A percentile compares a stretch with the other conserved stretches of the same genome.
These are phyloP conservation scores for Tylopilus cervinicoccineus DNA, from an alignment of 768 basidiomycete species.

Conservation along the genomic window DNA sequence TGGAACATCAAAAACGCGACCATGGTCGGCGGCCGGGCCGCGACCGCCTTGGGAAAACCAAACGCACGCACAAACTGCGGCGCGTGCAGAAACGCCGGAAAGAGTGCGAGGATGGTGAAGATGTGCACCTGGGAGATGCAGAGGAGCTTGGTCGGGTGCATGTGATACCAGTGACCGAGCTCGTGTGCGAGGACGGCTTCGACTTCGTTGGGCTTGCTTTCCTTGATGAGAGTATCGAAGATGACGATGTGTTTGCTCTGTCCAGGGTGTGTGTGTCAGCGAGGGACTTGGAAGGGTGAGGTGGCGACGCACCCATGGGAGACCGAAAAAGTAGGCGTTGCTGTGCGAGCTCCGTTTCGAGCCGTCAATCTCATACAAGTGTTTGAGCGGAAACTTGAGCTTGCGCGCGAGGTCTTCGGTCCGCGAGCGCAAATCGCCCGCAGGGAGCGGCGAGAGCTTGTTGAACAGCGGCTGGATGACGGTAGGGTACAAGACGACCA, in stretches of 20 bases:
- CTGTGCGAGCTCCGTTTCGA: constrained; percentile 93
- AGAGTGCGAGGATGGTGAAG: constrained; percentile 79
- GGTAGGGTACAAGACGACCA: constrained; percentile 80
- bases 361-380: constrained; percentile 96
- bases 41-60: constrained; percentile 65
- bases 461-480: constrained; percentile 97
- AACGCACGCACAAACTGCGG: constrained; percentile 77
- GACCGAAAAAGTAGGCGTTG: constrained; percentile 98
- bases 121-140: constrained; percentile 84
- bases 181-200: constrained; percentile 98
- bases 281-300: neutral
- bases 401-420: constrained; percentile 75
- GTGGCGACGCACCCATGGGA: constrained; percentile 76
- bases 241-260: constrained; percentile 94
- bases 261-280: neutral
- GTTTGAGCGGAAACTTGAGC: constrained; percentile 90
- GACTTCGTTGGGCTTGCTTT: constrained; percentile 86
- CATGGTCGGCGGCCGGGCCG: constrained; percentile 70
- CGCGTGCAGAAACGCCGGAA: constrained; percentile 86
- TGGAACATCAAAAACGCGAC: constrained; percentile 87
- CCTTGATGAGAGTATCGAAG: constrained; percentile 94
- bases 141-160: constrained; percentile 88
- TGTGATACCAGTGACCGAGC: constrained; percentile 93
- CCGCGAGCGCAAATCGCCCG: constrained; percentile 70
- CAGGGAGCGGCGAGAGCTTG: constrained; percentile 83